A percentile compares a stretch with the other conserved stretches of the same genome.
These are phyloP conservation scores for Candida lessepsii DNA, from an alignment of 805 yeast species.

Conservation along the genomic window DNA sequence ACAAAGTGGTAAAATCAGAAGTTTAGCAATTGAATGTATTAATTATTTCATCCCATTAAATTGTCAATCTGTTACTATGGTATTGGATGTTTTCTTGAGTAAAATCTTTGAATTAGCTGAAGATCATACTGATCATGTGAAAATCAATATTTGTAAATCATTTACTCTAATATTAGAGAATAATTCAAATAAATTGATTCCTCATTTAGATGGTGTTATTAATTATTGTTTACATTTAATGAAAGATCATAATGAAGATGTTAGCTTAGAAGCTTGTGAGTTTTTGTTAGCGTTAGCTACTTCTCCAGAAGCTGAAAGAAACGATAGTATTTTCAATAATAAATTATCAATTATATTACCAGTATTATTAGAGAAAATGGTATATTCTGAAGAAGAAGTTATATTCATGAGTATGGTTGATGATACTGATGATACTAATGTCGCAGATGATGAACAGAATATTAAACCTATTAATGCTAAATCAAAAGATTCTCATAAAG, in stretches of 20 bases:
- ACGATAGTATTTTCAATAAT: slow-evolving; percentile 45
- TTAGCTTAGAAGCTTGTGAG: slow-evolving; percentile 91
- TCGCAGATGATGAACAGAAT: slow-evolving; percentile 84
- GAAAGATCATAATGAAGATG: slow-evolving; percentile 62
- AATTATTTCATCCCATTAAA: slow-evolving; percentile 72
- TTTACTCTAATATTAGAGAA: slow-evolving; percentile 70
- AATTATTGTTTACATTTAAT: slow-evolving; percentile 80
- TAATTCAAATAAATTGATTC: slow-evolving; percentile 75
- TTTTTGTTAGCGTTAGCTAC: slow-evolving; percentile 77
- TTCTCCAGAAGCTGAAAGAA: slow-evolving; percentile 47
- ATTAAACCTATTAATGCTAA: slow-evolving; percentile 79
- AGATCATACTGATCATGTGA: slow-evolving; percentile 56
- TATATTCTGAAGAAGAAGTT: slow-evolving; percentile 79
- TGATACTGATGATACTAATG: slow-evolving; percentile 68
- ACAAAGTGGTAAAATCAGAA: slow-evolving; percentile 49
- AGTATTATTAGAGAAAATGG: slow-evolving; percentile 75
- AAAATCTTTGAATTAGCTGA: slow-evolving; percentile 69
- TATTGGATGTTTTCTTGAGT: slow-evolving; percentile 63
- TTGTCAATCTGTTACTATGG: slow-evolving; percentile 61
- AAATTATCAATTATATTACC: slow-evolving; percentile 71
- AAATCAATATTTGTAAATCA: slow-evolving; percentile 74
- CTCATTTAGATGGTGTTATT: slow-evolving; percentile 84
- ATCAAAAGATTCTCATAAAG: slow-evolving; percentile 44
- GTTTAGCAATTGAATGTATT: slow-evolving; percentile 67
- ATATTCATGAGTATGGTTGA: slow-evolving; percentile 63